These are phyloP conservation scores for Oropetium thomaeum DNA, from an alignment of 176 grass and related monocot genomes.

Conservation along the genomic window DNA sequence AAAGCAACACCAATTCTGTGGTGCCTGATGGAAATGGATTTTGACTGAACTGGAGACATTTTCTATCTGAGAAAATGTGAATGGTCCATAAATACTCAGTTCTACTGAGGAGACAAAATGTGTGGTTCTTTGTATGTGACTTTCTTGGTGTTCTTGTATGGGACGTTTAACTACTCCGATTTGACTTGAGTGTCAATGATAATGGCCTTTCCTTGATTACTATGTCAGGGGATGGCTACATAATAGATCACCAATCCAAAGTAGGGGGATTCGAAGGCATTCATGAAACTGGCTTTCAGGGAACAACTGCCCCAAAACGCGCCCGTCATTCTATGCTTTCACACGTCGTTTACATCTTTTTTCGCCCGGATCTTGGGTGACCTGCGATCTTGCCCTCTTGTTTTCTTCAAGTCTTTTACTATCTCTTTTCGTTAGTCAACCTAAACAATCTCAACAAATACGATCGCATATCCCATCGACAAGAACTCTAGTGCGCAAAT, in stretches of 20 bases:
- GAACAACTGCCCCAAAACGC: not conserved
- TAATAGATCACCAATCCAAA: not conserved
- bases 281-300: not conserved
- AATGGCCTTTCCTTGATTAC: not conserved
- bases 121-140: not conserved
- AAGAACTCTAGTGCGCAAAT: not conserved
- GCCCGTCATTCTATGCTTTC: not conserved
- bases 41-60: not conserved
- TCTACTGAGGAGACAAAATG: not conserved
- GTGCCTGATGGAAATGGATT: not conserved
- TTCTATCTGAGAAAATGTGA: conserved; percentile 1
- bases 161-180: conserved; percentile 19
- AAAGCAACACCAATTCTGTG: not conserved
- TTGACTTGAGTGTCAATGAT: not conserved
- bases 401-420: not conserved
- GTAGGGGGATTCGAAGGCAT: not conserved
- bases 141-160: not conserved
- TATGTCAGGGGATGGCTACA: not conserved
- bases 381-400: no score
- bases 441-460: not conserved
- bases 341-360: not conserved
- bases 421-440: not conserved
- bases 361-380: not conserved
- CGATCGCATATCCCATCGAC: not conserved
- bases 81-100: conserved; percentile 1